Evolutionary conservation across 1,139 yeast genomes (phyloP).

Genomic region (Lodderomyces elongisporus): DNA sequence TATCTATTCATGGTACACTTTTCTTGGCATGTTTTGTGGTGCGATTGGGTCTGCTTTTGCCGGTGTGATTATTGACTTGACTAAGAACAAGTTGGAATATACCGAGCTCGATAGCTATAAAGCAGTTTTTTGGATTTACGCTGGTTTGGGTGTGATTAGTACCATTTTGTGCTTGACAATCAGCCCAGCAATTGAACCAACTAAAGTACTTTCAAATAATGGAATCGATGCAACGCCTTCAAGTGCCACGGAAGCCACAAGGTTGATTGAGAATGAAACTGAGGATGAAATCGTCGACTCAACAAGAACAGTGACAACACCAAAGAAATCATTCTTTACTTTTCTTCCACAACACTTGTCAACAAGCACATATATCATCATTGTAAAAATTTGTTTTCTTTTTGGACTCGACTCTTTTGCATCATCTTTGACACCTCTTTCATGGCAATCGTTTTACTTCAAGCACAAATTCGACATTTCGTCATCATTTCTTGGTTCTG

Average conservation of each 20-base stretch:
- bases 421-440: constrained; percentile 37
- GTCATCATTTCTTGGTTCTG: constrained; percentile 32
- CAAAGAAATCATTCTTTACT: constrained; percentile 9
- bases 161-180: constrained; percentile 17
- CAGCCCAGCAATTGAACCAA: constrained; percentile 19
- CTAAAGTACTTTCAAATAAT: constrained; percentile 2
- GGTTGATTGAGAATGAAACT: constrained; percentile 9
- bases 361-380: constrained; percentile 17
- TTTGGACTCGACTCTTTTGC: constrained; percentile 43
- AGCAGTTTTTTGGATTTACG: constrained; percentile 23
- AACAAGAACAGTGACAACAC: constrained; percentile 8
- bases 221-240: constrained; percentile 1
- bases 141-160: constrained; percentile 19
- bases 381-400: constrained; percentile 31
- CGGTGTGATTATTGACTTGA: constrained; percentile 25
- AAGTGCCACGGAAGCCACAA: constrained; percentile 11
- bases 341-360: constrained; percentile 19
- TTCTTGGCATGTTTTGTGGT: constrained; percentile 32
- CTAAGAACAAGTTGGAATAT: constrained; percentile 16
- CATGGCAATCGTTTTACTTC: constrained; percentile 43
- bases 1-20: constrained; percentile 40
- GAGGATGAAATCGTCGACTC: neutral
- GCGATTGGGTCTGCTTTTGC: constrained; percentile 33
- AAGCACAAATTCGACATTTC: constrained; percentile 30
- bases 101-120: constrained; percentile 25